Base-by-base conservation (phyloP, 257 asterid genomes). In the Nemophila menziesii region DNA sequence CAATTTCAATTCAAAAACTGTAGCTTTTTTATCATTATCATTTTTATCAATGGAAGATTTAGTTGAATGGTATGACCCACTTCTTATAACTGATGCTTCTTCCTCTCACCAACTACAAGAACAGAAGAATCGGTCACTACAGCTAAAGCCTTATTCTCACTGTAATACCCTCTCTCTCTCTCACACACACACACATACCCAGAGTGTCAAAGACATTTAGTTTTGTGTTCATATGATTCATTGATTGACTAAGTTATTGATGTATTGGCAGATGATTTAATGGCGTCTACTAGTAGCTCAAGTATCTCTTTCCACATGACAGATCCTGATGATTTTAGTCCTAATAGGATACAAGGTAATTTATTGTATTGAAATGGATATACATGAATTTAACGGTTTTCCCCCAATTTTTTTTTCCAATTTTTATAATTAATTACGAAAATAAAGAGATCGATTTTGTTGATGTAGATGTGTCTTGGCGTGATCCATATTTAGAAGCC, bases 41-140 rank as follows among this genome's bases (percentile, higher is more conserved):
- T 50, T 39, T 9, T 23, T 12, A 55, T 64, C 73, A 49, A 81
- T 81, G 89, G 75, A 60, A 46, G 77, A 64, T 48, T 37, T 57
- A 29, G 36, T 29, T 65, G 70, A 66, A 40, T 71, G 80, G 85
- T 62, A 64, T 48, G 85, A 75, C 72, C 92, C 92, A 54, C 80
- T 84, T 70, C 85, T 72, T 56, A 57, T 78, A 55, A 78, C 95
- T 14, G 92, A 78, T 44, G 86, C 52, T 70, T 70, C 75, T 51
- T 29, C 36, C 12, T 54, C 58, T 41, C 82, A 66, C 40, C 67
- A 57, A 49, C 56, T 49, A 17, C 74, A 57, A 44, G 55, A 54
- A n/a, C 46, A 22, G 19, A n/a, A n/a, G n/a, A n/a, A n/a, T n/a
- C n/a, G n/a, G n/a, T n/a, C n/a, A n/a, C n/a, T n/a, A n/a, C n/a